phyloP scores from a whole-genome alignment of 768 basidiomycete genomes.

The Leucocoprinus leucothites region DNA sequence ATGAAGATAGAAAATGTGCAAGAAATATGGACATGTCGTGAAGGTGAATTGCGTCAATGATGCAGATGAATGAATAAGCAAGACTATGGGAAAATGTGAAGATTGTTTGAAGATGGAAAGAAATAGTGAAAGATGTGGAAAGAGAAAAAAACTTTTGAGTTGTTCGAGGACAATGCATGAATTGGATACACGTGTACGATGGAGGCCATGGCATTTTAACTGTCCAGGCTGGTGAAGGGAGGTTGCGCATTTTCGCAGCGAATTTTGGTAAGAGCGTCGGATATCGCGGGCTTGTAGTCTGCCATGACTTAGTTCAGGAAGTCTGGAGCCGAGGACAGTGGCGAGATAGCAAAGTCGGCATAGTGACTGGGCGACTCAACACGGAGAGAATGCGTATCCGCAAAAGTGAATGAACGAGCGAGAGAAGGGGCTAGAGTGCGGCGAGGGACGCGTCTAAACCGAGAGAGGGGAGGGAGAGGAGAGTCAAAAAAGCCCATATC shows the following conservation, averaged over 20 bases:
- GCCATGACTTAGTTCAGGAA: constrained; percentile 44
- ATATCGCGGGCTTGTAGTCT: constrained; percentile 1
- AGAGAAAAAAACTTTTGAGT: background rate
- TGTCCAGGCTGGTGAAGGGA: constrained; percentile 5
- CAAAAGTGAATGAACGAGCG: constrained; percentile 42
- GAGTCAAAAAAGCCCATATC: constrained; percentile 34
- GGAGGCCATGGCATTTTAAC: constrained; percentile 3
- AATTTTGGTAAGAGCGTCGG: constrained; percentile 14
- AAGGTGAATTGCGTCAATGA: constrained; percentile 13
- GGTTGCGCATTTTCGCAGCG: constrained; percentile 2
- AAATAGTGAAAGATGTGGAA: constrained; percentile 18
- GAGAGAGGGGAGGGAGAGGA: constrained; percentile 24
- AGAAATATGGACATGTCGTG: constrained; percentile 17
- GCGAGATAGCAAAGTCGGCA: constrained; percentile 36
- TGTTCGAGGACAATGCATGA: background rate
- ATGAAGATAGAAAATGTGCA: constrained; percentile 12
- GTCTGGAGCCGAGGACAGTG: constrained; percentile 44
- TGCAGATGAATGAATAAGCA: constrained; percentile 14
- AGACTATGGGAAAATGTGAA: constrained; percentile 13
- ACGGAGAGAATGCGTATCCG: constrained; percentile 32
- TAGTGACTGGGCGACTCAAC: constrained; percentile 29
- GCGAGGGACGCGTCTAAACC: constrained; percentile 25
- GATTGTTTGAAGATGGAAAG: constrained; percentile 18
- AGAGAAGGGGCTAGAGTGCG: constrained; percentile 31
- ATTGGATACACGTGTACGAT: background rate